Percentiles rank a stretch among this genome's conserved stretches.
phyloP scores from a whole-genome alignment of 768 basidiomycete genomes.

The Russula sp. region DNA sequence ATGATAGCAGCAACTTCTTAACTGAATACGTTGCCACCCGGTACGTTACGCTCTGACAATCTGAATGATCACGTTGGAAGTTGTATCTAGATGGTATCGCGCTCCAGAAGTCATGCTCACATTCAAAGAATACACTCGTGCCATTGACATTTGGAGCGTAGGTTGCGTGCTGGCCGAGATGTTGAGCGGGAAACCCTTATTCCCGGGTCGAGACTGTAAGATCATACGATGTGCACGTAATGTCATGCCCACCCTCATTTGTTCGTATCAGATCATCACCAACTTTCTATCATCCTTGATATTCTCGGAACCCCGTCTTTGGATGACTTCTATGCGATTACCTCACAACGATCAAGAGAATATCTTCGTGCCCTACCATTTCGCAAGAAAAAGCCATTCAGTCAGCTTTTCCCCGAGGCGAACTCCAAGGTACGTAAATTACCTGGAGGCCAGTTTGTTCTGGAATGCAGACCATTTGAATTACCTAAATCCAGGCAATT shows the following conservation, averaged over 20 bases:
- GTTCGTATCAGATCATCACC: conserved; percentile 74
- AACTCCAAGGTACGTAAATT: conserved; percentile 53
- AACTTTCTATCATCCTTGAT: conserved; percentile 88
- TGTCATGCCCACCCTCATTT: conserved; percentile 3
- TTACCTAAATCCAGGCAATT: conserved; percentile 49
- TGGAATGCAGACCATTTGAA: conserved; percentile 4
- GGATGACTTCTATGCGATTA: conserved; percentile 94
- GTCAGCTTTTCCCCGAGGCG: conserved; percentile 68
- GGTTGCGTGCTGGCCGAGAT: conserved; percentile 89
- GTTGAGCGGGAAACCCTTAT: conserved; percentile 87
- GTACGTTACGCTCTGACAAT: conserved; percentile 38
- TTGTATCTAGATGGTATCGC: conserved; percentile 76
- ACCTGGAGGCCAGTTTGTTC: not conserved
- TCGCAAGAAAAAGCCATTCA: conserved; percentile 72
- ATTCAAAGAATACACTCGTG: conserved; percentile 91
- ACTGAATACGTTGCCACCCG: conserved; percentile 96
- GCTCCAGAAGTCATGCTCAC: conserved; percentile 98
- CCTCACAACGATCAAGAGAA: conserved; percentile 72
- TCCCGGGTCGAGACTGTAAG: conserved; percentile 92
- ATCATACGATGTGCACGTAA: conserved; percentile 22
- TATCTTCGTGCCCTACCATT: conserved; percentile 89
- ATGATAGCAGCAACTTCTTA: conserved; percentile 79
- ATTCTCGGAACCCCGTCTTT: conserved; percentile 89
- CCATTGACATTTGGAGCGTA: conserved; percentile 85
- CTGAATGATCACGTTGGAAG: conserved; percentile 21